Base-by-base conservation (phyloP, 2,329 filamentous ascomycete species). In the Phialophora tarda region DNA sequence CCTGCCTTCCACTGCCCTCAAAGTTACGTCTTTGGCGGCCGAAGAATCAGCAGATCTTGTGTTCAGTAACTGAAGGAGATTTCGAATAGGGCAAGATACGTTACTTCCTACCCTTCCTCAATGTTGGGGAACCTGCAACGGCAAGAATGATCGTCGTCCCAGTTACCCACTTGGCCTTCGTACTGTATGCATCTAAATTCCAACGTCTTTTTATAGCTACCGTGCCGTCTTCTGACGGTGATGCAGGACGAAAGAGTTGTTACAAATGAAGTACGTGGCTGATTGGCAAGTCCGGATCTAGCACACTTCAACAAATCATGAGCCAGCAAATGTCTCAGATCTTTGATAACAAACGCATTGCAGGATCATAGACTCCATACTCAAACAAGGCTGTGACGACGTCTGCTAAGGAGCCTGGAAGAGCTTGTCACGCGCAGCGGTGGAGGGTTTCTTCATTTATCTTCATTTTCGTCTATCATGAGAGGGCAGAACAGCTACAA, bases 201-300 rank as follows among this genome's bases (percentile, higher is more conserved):
- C n/a, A 14, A 53, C 10, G 28, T 30, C 53, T 55, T 55, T 55
- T 55, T 34, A 34, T 55, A 55, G 53, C 28, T 34, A 32, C 17
- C 48, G 12, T 50, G 58, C 58, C 28, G 28, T 48, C 32, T n/a
- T 11, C 21, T 38, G 28, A n/a, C 8, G 47, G 21, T 14, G 24
- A n/a, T 61, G 3, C 23, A 26, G 32, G 28, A 38, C n/a, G 28
- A 34, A 34, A 34, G 23, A 50, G 23, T 38, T 24, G 24, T 50
- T 21, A 30, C n/a, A n/a, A 26, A 57, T 57, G 24, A 38, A 61
- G 55, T 50, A 47, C 12, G 59, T 62, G 59, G 59, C 54, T 67
- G 64, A 61, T 53, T 41, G 28, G 34, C 26, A 54, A 56, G 38
- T 65, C 66, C 66, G 66, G 66, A 65, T 63, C 66, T 68, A 68